Conservation (phyloP, 2,329 filamentous ascomycete species). For the Ustulina deusta region DNA sequence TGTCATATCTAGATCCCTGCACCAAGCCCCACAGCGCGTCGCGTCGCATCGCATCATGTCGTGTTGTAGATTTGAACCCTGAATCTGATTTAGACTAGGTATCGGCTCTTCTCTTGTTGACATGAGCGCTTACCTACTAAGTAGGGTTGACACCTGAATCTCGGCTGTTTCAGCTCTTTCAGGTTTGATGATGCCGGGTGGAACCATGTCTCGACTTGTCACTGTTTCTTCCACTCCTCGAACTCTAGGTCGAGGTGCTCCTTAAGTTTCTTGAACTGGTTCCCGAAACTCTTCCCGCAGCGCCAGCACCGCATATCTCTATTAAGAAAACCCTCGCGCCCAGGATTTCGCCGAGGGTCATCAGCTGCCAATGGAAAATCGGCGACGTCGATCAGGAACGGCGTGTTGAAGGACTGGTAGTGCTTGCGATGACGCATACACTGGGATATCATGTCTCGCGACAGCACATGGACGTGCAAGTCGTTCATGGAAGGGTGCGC, state of each 20-base stretch:
- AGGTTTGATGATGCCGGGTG: not conserved
- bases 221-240: slow-evolving; percentile 77
- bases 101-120: not conserved
- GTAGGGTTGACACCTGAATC: not conserved
- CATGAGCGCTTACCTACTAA: not conserved
- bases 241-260: slow-evolving; percentile 78
- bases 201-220: slow-evolving; percentile 35
- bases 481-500: slow-evolving; percentile 92
- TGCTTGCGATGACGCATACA: slow-evolving; percentile 84
- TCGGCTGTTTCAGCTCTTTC: not conserved
- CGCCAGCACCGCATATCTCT: slow-evolving; percentile 84
- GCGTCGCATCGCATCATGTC: slow-evolving; percentile 8
- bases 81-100: not conserved
- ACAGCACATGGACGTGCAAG: slow-evolving; percentile 89
- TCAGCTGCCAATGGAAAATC: slow-evolving; percentile 80
- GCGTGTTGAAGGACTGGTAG: slow-evolving; percentile 90
- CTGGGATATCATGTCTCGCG: slow-evolving; percentile 79
- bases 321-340: slow-evolving; percentile 68
- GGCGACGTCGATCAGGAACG: slow-evolving; percentile 82
- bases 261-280: slow-evolving; percentile 71
- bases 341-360: slow-evolving; percentile 72
- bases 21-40: slow-evolving; percentile 25
- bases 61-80: not conserved
- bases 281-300: slow-evolving; percentile 79
- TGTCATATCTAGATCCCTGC: not conserved